Conservation (phyloP, 78 protist genomes). For the Pigoraptor vietnamica region DNA sequence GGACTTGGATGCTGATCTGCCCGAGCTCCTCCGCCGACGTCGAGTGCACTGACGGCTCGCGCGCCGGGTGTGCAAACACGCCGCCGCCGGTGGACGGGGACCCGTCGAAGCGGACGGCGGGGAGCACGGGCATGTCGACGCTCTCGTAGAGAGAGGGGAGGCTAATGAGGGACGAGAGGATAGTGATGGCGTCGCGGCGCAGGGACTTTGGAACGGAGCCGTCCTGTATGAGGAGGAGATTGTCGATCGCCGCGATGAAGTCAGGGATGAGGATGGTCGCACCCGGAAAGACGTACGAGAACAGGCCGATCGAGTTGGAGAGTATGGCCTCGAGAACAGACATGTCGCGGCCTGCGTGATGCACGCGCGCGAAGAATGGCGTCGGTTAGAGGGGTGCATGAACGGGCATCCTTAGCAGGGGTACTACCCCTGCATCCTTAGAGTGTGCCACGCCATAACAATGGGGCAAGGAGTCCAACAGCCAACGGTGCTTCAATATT, state of each 20-base stretch:
- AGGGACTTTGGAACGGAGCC: background rate
- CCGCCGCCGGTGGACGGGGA: background rate
- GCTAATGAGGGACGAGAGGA: background rate
- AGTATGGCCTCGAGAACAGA: background rate
- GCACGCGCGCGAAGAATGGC: no score
- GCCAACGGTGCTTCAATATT: no score
- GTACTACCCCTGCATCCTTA: no score
- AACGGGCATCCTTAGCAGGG: no score
- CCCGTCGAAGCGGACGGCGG: background rate
- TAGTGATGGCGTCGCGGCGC: background rate
- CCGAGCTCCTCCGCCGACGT: background rate
- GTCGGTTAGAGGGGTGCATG: no score
- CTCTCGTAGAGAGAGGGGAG: background rate
- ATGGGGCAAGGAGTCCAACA: no score
- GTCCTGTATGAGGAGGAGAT: background rate
- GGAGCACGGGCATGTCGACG: background rate
- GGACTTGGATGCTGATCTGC: background rate
- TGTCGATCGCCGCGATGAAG: background rate
- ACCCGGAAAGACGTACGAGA: background rate
- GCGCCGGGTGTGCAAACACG: background rate
- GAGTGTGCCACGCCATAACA: no score
- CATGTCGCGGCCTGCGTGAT: background rate
- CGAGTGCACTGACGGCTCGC: background rate
- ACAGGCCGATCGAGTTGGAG: background rate
- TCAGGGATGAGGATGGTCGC: background rate